phyloP scores from a whole-genome alignment of 169 alveolate genomes.

The Plasmodium berghei region DNA sequence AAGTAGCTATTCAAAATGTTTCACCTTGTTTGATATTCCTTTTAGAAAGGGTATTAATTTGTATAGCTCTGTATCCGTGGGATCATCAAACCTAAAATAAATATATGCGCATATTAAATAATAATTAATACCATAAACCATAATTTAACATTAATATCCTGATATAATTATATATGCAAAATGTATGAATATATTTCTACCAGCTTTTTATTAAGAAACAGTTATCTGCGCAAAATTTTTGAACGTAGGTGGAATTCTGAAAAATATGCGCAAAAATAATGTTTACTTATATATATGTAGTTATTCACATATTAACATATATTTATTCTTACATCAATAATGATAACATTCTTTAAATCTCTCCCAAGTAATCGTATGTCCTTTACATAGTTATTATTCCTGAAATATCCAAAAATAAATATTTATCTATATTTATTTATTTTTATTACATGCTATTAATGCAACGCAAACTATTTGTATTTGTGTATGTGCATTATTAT shows the following conservation, averaged over 20 bases:
- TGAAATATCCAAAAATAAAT: conserved; percentile 10
- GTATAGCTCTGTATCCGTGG: conserved; percentile 85
- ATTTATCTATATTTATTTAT: background rate
- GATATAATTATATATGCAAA: conserved; percentile 1
- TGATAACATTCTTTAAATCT: conserved; percentile 87
- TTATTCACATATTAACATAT: background rate
- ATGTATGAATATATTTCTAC: conserved; percentile 67
- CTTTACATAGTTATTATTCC: conserved; percentile 88
- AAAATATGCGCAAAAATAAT: background rate
- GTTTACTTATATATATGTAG: background rate
- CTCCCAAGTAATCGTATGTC: conserved; percentile 91
- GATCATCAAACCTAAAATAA: conserved; percentile 86
- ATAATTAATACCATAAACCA: too few species aligned
- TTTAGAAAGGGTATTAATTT: conserved; percentile 86
- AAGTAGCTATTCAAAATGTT: conserved; percentile 7
- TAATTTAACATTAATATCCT: background rate
- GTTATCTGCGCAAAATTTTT: conserved; percentile 92
- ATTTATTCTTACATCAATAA: conserved; percentile 84
- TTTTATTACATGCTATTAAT: background rate
- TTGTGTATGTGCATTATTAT: too few species aligned
- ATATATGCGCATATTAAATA: background rate
- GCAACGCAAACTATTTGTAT: too few species aligned
- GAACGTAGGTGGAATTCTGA: conserved; percentile 92
- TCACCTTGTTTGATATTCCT: conserved; percentile 77
- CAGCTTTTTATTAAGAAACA: conserved; percentile 94